Base-by-base conservation (phyloP, 2,329 filamentous ascomycete genomes). In the Ceratocystis eucalypticola region DNA sequence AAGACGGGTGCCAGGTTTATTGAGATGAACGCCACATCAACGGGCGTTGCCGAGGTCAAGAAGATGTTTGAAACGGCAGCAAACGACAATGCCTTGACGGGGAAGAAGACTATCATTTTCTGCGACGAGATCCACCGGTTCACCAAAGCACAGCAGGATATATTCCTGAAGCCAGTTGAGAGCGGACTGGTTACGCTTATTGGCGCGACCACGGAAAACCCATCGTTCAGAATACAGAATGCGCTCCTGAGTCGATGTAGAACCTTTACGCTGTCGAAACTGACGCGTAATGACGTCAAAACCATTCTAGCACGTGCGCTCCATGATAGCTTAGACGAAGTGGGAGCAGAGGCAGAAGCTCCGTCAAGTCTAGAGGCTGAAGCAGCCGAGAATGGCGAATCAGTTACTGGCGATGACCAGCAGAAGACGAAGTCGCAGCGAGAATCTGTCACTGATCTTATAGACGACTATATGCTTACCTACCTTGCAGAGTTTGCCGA, bases 81-180 rank as follows among this genome's bases (percentile, higher is more conserved):
- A 68, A 89, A 86, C 72, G 94, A 97, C 74, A 77, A 91, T 61
- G 78, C 80, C 0, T 78, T 97, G 64, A 95, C 91, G 0, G 93
- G 93, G 1, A 83, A 91, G 69, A 93, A 89, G 77, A 97, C 94
- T 0, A 96, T 99, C 69, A 85, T 99, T 69, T 99, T 99, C 75
- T 96, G 93, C 77, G 94, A 99, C 77, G 94, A 97, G 78, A 94
- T 96, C 61, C 91, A 96, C 75, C 81, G 93, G 33, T 96, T 96
- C 79, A 88, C 83, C 71, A 96, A 96, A 76, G 82, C 86, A 0
- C 94, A 97, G 74, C 94, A 99, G 73, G 94, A 97, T 75, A 88
- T 96, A 0, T 97, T 97, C 71, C 79, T 99, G 1, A 90, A 88
- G 17, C 93, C 93, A 0, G 93, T 97, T 25, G 94, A 99, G 76